These are phyloP conservation scores for Catharanthus roseus DNA, from an alignment of 257 asterid species.

Conservation along the genomic window DNA sequence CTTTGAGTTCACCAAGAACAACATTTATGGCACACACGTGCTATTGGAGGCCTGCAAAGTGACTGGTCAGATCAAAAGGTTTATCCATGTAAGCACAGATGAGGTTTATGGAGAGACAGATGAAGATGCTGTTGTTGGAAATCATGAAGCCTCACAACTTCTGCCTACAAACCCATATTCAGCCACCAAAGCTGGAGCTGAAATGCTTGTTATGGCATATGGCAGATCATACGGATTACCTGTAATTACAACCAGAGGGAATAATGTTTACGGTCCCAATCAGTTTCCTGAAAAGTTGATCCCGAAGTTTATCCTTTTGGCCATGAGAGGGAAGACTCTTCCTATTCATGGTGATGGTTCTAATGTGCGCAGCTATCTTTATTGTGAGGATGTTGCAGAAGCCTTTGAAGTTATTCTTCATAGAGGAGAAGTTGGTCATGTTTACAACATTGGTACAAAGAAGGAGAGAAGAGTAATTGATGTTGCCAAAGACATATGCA, in stretches of 20 bases:
- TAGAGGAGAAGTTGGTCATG: slow-evolving; percentile 93
- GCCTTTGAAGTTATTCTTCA: slow-evolving; percentile 91
- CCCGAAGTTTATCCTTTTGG: slow-evolving; percentile 89
- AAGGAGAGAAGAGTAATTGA: slow-evolving; percentile 91
- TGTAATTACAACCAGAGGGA: slow-evolving; percentile 85
- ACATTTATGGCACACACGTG: slow-evolving; percentile 93
- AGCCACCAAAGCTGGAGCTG: slow-evolving; percentile 98
- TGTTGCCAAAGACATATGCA: slow-evolving; percentile 84
- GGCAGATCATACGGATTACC: slow-evolving; percentile 93
- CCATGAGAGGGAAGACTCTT: slow-evolving; percentile 81
- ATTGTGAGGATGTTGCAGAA: slow-evolving; percentile 97
- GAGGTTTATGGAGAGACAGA: slow-evolving; percentile 99
- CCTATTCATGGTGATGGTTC: slow-evolving; percentile 98
- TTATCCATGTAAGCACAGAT: slow-evolving; percentile 97
- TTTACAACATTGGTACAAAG: slow-evolving; percentile 90
- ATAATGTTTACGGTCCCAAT: slow-evolving; percentile 91
- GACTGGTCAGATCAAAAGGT: slow-evolving; percentile 90
- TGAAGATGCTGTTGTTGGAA: slow-evolving; percentile 93
- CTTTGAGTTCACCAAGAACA: slow-evolving; percentile 94
- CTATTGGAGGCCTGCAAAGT: slow-evolving; percentile 98
- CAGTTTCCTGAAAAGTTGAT: slow-evolving; percentile 94
- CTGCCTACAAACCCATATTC: slow-evolving; percentile 96
- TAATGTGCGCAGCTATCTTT: slow-evolving; percentile 88
- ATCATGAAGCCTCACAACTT: slow-evolving; percentile 95
- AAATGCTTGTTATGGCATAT: slow-evolving; percentile 98